Conservation (phyloP, 257 asterid genomes). For the Haberlea rhodopensis region DNA sequence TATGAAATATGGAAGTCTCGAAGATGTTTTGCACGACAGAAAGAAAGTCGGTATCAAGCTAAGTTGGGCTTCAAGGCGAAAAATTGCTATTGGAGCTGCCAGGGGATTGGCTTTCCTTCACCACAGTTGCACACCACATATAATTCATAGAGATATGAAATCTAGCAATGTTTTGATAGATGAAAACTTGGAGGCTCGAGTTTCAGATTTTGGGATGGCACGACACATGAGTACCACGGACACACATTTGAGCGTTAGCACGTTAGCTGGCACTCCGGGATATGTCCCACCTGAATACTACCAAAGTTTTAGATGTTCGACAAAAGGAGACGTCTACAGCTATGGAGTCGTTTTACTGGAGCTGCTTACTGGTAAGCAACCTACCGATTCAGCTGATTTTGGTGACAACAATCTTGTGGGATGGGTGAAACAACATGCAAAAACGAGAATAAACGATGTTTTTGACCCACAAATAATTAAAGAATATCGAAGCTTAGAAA, state of each 20-base stretch:
- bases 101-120: slow-evolving; percentile 88
- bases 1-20: slow-evolving; percentile 89
- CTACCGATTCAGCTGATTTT: slow-evolving; percentile 84
- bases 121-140: slow-evolving; percentile 85
- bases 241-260: slow-evolving; percentile 89
- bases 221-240: slow-evolving; percentile 82
- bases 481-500: slow-evolving; percentile 72
- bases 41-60: slow-evolving; percentile 63
- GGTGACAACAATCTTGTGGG: slow-evolving; percentile 95
- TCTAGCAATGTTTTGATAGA: slow-evolving; percentile 91
- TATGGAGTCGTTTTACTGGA: slow-evolving; percentile 87
- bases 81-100: slow-evolving; percentile 86
- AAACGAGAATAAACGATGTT: slow-evolving; percentile 59
- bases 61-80: slow-evolving; percentile 71
- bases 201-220: slow-evolving; percentile 98
- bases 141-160: slow-evolving; percentile 92
- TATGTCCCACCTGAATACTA: slow-evolving; percentile 96
- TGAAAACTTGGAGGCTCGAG: slow-evolving; percentile 79
- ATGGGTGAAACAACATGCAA: slow-evolving; percentile 81
- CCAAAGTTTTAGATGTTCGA: slow-evolving; percentile 82
- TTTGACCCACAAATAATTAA: slow-evolving; percentile 59
- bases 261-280: slow-evolving; percentile 93
- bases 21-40: slow-evolving; percentile 72
- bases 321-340: slow-evolving; percentile 92
- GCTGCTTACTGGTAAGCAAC: slow-evolving; percentile 79